A percentile compares a stretch with the other conserved stretches of the same genome.
These are phyloP conservation scores for Colletotrichum abscissum DNA, from an alignment of 2,329 filamentous ascomycete species.

Conservation along the genomic window DNA sequence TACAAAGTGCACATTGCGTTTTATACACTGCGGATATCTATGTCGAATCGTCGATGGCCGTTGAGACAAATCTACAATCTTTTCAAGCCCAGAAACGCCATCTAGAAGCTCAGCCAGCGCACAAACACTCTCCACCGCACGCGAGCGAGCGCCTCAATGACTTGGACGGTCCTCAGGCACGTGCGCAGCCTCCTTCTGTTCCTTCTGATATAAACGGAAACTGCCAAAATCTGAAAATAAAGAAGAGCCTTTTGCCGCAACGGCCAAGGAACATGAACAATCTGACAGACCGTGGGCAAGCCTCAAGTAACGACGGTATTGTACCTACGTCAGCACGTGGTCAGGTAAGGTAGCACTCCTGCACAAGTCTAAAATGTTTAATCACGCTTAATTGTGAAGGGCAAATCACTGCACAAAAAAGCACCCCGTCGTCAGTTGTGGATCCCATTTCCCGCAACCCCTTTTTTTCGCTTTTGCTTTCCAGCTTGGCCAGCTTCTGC, in stretches of 20 bases:
- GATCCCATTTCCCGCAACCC: conserved; percentile 6
- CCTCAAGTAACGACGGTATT: background rate
- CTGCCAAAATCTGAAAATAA: background rate
- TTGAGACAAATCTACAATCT: background rate
- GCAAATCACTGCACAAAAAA: background rate
- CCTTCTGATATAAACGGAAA: background rate
- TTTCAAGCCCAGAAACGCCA: background rate
- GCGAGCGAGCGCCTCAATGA: background rate
- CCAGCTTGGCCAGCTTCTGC: background rate
- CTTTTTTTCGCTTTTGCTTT: background rate
- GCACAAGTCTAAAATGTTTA: background rate
- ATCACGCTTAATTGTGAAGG: background rate
- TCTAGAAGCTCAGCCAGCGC: background rate
- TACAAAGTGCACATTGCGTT: too few relatives aligned
- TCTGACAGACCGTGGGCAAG: background rate
- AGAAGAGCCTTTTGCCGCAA: background rate
- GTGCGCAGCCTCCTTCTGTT: background rate
- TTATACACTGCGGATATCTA: too few relatives aligned
- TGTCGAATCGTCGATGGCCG: background rate
- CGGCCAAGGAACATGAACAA: background rate
- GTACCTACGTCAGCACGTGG: too few relatives aligned
- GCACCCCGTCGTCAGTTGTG: background rate
- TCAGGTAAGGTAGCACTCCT: background rate
- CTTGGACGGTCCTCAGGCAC: background rate
- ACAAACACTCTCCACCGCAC: background rate